Conservation (phyloP, 2,329 filamentous ascomycete genomes). For the Fusarium nisikadoi region DNA sequence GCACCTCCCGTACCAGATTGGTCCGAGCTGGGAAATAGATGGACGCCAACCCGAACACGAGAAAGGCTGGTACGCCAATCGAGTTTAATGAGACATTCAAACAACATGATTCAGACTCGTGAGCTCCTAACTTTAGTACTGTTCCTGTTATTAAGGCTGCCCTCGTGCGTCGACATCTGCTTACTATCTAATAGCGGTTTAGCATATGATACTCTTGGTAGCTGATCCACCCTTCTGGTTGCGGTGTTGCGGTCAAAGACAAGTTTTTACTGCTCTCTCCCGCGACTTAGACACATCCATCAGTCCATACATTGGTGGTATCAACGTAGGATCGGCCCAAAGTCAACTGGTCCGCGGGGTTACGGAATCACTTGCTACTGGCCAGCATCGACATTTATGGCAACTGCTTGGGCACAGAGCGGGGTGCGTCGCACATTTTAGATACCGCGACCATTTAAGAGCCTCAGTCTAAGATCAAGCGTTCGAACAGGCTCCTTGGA, state of each 20-base stretch:
- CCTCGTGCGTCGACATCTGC: neutral
- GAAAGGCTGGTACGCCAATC: conserved; percentile 23
- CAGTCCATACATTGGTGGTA: neutral
- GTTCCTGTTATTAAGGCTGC: conserved; percentile 2
- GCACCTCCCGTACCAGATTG: conserved; percentile 29
- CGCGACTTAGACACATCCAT: neutral
- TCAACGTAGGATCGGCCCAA: conserved; percentile 2
- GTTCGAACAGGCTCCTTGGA: neutral
- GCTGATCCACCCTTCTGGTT: conserved; percentile 9
- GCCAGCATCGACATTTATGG: conserved; percentile 2
- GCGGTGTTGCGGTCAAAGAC: conserved; percentile 21
- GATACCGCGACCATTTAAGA: conserved; percentile 3
- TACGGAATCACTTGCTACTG: conserved; percentile 3
- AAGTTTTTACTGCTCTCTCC: neutral
- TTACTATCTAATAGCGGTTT: conserved; percentile 6
- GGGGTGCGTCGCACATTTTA: conserved; percentile 13
- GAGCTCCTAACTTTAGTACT: conserved; percentile 4
- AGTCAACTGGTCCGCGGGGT: conserved; percentile 15
- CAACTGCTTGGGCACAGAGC: neutral
- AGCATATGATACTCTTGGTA: neutral
- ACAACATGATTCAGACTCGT: conserved; percentile 26
- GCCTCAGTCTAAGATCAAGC: conserved; percentile 20
- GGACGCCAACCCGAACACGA: conserved; percentile 34
- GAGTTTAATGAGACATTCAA: conserved; percentile 33
- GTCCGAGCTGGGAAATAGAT: conserved; percentile 19